A percentile compares a stretch with the other conserved stretches of the same genome.
Conservation (phyloP, 176 grass and related monocot genomes). For the Ampelocalamus luodianensis region DNA sequence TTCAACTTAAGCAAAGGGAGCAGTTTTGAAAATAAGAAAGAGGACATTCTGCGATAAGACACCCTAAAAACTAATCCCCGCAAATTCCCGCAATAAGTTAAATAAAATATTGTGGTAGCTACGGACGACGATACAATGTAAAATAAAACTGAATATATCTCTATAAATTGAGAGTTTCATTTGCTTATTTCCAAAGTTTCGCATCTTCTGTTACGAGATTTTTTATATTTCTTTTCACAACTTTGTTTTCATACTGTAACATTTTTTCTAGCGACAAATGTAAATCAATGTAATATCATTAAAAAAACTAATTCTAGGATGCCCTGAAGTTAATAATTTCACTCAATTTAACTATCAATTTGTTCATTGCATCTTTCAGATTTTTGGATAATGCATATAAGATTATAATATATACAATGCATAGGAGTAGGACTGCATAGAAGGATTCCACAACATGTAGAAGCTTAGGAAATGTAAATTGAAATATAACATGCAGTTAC, state of each 20-base stretch:
- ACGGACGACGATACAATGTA: neutral
- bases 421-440: constrained; percentile 7
- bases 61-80: neutral
- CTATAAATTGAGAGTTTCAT: constrained; percentile 25
- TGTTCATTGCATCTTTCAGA: neutral
- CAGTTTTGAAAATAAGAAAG: neutral
- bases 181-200: constrained; percentile 22
- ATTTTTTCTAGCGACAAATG: neutral
- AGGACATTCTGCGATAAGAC: neutral
- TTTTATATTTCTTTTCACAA: neutral
- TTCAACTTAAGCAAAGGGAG: constrained; percentile 18
- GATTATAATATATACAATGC: constrained; percentile 25
- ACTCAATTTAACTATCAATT: neutral
- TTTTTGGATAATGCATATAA: constrained; percentile 5
- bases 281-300: constrained; percentile 12
- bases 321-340: neutral
- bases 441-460: constrained; percentile 4
- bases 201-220: neutral
- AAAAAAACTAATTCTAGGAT: constrained; percentile 17
- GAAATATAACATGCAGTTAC: constrained; percentile 1
- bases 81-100: neutral
- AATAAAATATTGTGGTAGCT: constrained; percentile 3
- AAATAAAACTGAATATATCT: constrained; percentile 5
- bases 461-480: constrained; percentile 32
- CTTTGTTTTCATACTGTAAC: neutral